Conservation (phyloP, 331 rosid species). For the Malus hybrid region DNA sequence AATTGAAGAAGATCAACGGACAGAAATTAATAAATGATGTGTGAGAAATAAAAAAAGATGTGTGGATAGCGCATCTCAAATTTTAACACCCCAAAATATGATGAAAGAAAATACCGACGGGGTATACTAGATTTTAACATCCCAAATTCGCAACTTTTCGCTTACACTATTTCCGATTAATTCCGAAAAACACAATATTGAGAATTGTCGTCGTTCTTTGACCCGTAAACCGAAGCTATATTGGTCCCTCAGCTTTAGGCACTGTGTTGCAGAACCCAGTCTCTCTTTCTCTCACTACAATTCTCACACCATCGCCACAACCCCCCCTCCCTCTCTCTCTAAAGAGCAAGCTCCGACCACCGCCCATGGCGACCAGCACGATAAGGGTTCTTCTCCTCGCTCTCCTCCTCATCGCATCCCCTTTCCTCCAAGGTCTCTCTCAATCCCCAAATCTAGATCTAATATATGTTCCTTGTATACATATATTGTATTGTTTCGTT, state of each 20-base stretch:
- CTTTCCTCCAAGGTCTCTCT: slow-evolving; percentile 60
- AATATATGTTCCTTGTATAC: no score
- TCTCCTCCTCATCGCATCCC: slow-evolving; percentile 63
- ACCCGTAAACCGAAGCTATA: neutral
- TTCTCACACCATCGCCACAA: neutral
- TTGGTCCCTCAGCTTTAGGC: neutral
- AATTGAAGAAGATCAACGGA: no score
- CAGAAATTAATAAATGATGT: no score
- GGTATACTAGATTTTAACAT: no score
- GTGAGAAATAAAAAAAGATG: no score
- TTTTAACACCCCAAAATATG: no score
- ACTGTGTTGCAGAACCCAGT: neutral
- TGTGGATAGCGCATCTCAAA: no score
- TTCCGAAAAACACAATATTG: no score
- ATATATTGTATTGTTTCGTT: neutral
- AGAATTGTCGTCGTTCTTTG: neutral
- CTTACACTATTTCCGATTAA: no score
- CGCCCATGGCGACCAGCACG: slow-evolving; percentile 32
- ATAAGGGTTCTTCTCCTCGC: slow-evolving; percentile 54
- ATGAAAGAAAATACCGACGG: no score
- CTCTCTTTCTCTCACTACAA: neutral
- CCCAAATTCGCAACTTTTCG: no score
- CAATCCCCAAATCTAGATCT: slow-evolving; percentile 50
- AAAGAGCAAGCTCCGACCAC: neutral
- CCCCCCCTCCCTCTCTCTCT: neutral